phyloP scores from a whole-genome alignment of 2,329 filamentous ascomycete species.

The Aspergillus amoenus region DNA sequence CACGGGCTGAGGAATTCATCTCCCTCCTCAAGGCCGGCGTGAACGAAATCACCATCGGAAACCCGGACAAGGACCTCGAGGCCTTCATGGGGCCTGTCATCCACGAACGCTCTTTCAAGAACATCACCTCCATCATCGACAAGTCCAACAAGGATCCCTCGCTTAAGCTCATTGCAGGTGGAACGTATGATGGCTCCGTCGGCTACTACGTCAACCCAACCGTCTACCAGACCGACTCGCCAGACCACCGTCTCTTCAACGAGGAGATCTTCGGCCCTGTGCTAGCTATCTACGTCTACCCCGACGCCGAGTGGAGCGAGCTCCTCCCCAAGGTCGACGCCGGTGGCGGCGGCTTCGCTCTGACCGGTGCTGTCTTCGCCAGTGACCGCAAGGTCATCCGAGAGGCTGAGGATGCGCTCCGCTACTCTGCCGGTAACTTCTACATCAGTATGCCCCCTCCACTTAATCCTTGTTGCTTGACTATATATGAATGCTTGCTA shows the following conservation, averaged over 20 bases:
- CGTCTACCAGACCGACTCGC: slow-evolving; percentile 72
- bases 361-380: slow-evolving; percentile 46
- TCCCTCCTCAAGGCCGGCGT: slow-evolving; percentile 57
- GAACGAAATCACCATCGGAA: slow-evolving; percentile 65
- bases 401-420: slow-evolving; percentile 37
- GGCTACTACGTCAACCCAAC: slow-evolving; percentile 85
- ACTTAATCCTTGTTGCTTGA: too few species aligned
- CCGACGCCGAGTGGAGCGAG: slow-evolving; percentile 52
- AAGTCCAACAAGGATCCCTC: slow-evolving; percentile 71
- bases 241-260: slow-evolving; percentile 70
- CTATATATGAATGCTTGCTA: too few species aligned
- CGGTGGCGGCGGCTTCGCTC: slow-evolving; percentile 43
- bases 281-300: slow-evolving; percentile 73
- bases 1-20: slow-evolving; percentile 76
- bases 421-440: slow-evolving; percentile 42
- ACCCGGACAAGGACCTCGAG: slow-evolving; percentile 58
- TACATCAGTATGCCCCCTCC: slow-evolving; percentile 31
- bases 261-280: slow-evolving; percentile 83
- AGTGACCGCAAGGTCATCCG: slow-evolving; percentile 36
- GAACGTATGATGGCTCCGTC: slow-evolving; percentile 72
- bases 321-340: slow-evolving; percentile 52
- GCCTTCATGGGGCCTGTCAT: slow-evolving; percentile 87
- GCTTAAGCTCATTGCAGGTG: slow-evolving; percentile 71
- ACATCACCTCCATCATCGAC: slow-evolving; percentile 73
- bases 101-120: slow-evolving; percentile 77